Base-by-base conservation (phyloP, 2,329 filamentous ascomycete genomes). In the Alternaria ethzedia region DNA sequence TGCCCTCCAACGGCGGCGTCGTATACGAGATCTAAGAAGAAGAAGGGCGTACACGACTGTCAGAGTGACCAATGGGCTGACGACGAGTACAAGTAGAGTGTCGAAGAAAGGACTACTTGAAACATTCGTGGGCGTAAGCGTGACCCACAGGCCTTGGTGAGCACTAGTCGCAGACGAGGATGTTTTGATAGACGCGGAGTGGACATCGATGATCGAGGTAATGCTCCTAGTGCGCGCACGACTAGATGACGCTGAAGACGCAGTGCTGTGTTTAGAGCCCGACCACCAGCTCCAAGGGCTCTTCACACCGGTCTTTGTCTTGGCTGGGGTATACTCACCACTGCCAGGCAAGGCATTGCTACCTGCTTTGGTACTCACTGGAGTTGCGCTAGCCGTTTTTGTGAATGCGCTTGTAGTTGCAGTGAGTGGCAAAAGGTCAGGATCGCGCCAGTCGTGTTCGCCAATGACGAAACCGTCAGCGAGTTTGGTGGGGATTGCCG, bases 51-150 rank as follows among this genome's bases (percentile, higher is more conserved):
- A 98, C 2, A 99, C 95, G 6, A 97, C 90, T 4, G 93, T 96
- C 73, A 99, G 82, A 1, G 96, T 98, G 56, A 98, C 90, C 13
- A 99, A 82, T 8, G 96, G 96, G 74, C 94, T 97, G 57, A 98
- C 90, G 30, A 99, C 94, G n/a, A 99, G 85, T 9, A 99, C 94
- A n/a, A 98, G 85, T 3, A 99, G 86, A 0, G 95, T 98, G 77
- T 99, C 96, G 71, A 98, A 94, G 82, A 99, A 97, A 0, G 96
- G 94, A 71, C 91, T 96, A 6, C 91, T 91, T 67, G 93, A 95
- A 82, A 90, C 89, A 79, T 89, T 95, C 0, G 94, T 94, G 1
- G 94, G 96, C 1, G 93, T 96, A 59, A 99, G 88, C 8, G 96
- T 97, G n/a, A 99, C 93, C 94, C 94, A 98, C 5, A 99, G 87